Evolutionary conservation across 2,329 filamentous ascomycete species (phyloP), one percentile per base, ranked within the genome.

Genomic region (Ciborinia camelliae): DNA sequence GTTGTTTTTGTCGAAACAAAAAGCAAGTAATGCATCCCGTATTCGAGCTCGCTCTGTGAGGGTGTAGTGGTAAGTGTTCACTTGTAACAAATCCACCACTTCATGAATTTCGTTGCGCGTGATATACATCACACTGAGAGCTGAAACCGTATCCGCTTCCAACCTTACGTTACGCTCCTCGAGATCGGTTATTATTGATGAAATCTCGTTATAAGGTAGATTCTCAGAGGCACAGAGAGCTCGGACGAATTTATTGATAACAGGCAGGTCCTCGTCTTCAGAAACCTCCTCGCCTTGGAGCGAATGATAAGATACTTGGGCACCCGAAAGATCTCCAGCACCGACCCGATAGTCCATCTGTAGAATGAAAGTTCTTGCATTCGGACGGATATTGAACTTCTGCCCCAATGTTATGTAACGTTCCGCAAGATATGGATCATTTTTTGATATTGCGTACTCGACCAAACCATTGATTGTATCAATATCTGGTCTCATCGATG

Each of bases 31-130:
- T 0, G 84, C 83, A 15, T 86, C 80, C 35, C 87, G 84, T 45
- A 97, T 86, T 39, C 83, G 76, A 9, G 81, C 81, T 66, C 92
- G 86, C 74, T 96, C 90, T 15, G 83, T 80, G 30, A 87, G 81
- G 53, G 90, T 90, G 75, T 86, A 91, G 64, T 88, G 84, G 69
- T 87, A 86, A 5, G 86, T 84, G 70, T 95, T 88, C 5, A 89
- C 82, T 30, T 92, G 91, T 20, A 98, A 83, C 0, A 96, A 83
- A 73, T 96, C 91, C 67, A 92, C 89, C 5, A 92, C 87, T 67
- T 96, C 92, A 68, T 88, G 86, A 51, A 87, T 82, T 73, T 96
- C 90, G 71, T 91, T 89, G 48, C 89, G 86, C 67, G 85, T 83
- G 14, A 97, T 82, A 70, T 96, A 90, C 50, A 90, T 80, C 52